Percentiles rank a stretch among this genome's conserved stretches.
Evolutionary conservation across 2,329 filamentous ascomycete species (phyloP).

Genomic region (Chaetoscypha palmicola): DNA sequence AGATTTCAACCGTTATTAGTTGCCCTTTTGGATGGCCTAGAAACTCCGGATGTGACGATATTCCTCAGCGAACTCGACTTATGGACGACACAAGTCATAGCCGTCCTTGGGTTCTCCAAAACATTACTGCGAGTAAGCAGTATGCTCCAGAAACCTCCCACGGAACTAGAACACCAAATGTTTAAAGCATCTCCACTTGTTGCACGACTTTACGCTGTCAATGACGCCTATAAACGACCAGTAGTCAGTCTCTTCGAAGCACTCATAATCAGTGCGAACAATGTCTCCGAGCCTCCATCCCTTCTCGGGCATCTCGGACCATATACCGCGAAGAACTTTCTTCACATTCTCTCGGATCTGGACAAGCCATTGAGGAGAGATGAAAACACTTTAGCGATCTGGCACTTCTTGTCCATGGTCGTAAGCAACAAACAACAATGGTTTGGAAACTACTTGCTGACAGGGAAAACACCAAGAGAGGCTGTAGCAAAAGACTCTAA

Average conservation of each 20-base stretch:
- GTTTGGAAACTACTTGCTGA: constrained; percentile 90
- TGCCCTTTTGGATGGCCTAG: constrained; percentile 57
- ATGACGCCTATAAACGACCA: constrained; percentile 57
- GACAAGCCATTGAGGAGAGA: constrained; percentile 67
- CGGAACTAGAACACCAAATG: constrained; percentile 66
- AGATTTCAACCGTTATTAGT: constrained; percentile 71
- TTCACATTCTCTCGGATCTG: constrained; percentile 69
- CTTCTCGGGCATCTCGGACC: constrained; percentile 84
- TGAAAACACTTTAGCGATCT: constrained; percentile 61
- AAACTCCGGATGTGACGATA: constrained; percentile 54
- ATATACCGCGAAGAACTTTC: constrained; percentile 74
- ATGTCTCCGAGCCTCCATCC: constrained; percentile 74
- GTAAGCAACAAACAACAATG: constrained; percentile 89
- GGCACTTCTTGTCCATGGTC: constrained; percentile 80
- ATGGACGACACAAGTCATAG: constrained; percentile 55
- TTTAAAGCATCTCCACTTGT: constrained; percentile 75
- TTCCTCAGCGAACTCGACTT: constrained; percentile 48
- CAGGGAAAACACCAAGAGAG: constrained; percentile 76
- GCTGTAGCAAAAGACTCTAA: constrained; percentile 49
- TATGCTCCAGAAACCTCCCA: constrained; percentile 54
- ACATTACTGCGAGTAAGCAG: constrained; percentile 65
- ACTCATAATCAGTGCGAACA: constrained; percentile 62
- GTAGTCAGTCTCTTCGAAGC: constrained; percentile 65
- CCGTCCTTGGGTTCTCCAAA: constrained; percentile 59
- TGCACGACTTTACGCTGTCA: constrained; percentile 66